Base-by-base conservation (phyloP, 2,329 filamentous ascomycete species). In the Cladosporium velox region DNA sequence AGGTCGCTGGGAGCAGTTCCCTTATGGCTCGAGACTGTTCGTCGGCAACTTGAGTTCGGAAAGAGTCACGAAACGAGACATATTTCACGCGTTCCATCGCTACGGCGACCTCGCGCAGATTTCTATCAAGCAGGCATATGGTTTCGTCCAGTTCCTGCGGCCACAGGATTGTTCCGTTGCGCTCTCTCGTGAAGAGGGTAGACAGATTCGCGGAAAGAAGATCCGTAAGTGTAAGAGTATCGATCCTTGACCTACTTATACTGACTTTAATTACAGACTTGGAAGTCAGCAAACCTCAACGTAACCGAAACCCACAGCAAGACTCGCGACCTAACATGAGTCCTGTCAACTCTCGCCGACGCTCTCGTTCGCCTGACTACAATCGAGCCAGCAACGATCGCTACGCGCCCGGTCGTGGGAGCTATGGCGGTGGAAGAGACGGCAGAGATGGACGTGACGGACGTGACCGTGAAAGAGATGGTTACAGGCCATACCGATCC, bases 41-140 rank as follows among this genome's bases (percentile, higher is more conserved):
- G 91, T 95, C 76, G 91, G 91, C 92, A 99, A 98, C 76, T 84
- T 99, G 12, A 93, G 93, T 1, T 94, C 91, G 63, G 94, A 98
- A 77, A 90, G 93, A 75, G 93, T 97, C 15, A 95, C 92, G 7
- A 98, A 98, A 79, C 88, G 91, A 70, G 93, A 98, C 78, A 88
- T 98, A 10, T 98, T 97, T 79, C 90, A 96, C 75, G 85, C 94
- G 21, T 98, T 99, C 76, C 88, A 93, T 75, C 86, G 85, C 66
- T 93, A 92, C 76, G 95, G 95, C 64, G 90, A 89, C 68, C 83
- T 99, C 57, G 94, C 93, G 1, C 95, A 99, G 77, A 95, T 98
- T 67, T 96, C 93, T 0, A 92, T 98, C 72, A 98, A 98, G 78
- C 93, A 95, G 70, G 93, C 93, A 1, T 98, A 97, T 78, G 95